Base-by-base conservation (phyloP, 176 grass and related monocot genomes). In the Rhynchospora breviuscula region DNA sequence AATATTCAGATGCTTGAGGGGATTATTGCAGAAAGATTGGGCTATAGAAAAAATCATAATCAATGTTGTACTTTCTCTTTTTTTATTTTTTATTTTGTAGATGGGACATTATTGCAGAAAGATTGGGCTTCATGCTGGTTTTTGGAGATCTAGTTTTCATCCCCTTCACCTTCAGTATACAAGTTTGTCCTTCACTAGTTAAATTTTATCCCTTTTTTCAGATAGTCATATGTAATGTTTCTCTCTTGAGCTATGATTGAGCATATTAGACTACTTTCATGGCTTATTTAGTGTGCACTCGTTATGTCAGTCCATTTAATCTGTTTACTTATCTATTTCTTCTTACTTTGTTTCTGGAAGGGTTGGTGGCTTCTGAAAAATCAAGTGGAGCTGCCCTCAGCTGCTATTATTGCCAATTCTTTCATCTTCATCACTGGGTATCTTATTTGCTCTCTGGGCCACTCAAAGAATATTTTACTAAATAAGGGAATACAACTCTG, bases 101-200 rank as follows among this genome's bases (percentile, higher is more conserved):
- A 75, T 98, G 96, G 96, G 96, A 98, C 67, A 98, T 98, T 83
- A 98, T 98, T 87, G 96, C 93, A 49, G 96, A 98, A 90, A 91
- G 86, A 80, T 83, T 98, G 79, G 96, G 96, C 54, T 98, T 93
- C 88, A 98, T 98, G 96, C 88, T 98, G 79, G 91, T 98, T 7
- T 98, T 95, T 89, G 96, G 96, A 66, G 96, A 98, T 80, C 87
- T 98, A 83, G 96, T 98, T 80, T 98, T 98, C 86, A 91, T 98
- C 73, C 96, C 96, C 68, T 98, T 99, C 87, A 99, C 93, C 52
- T 99, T 99, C 82, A 92, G 79, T 86, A 90, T 99, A 81, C 96
- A 99, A 91, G 96, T 89, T 87, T 62, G 79, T 46, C 59, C 83
- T 85, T 75, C n/a, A 22, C 1, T 10, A 59, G 47, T 22, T 21